Evolutionary conservation across 164 flowering plant genomes (phyloP).

Genomic region (Cinnamomum micranthum): DNA sequence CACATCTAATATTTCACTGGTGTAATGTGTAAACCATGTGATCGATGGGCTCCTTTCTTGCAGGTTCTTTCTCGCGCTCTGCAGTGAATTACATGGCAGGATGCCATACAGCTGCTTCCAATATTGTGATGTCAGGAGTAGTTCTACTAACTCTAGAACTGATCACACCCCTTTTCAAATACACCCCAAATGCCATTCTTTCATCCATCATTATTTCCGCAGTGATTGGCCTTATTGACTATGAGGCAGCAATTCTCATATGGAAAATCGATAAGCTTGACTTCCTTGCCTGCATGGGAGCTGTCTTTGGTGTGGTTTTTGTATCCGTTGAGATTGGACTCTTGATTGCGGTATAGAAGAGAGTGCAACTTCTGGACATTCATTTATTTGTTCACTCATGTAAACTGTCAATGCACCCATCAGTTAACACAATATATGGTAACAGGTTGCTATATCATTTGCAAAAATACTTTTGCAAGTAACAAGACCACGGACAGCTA

Average conservation of each 20-base stretch:
- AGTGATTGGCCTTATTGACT: constrained; percentile 66
- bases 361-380: not conserved
- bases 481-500: constrained; percentile 70
- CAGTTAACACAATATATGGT: not conserved
- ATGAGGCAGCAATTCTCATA: constrained; percentile 57
- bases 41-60: constrained; percentile 3
- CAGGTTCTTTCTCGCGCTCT: constrained; percentile 95
- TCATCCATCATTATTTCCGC: constrained; percentile 88
- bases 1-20: too few relatives aligned
- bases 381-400: not conserved
- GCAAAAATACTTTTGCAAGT: constrained; percentile 81
- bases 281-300: constrained; percentile 90
- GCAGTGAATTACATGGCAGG: constrained; percentile 96
- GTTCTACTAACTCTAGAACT: constrained; percentile 67
- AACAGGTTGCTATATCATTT: constrained; percentile 68
- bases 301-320: constrained; percentile 85
- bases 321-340: constrained; percentile 83
- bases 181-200: constrained; percentile 92
- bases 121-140: constrained; percentile 78
- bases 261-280: constrained; percentile 91
- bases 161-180: constrained; percentile 81
- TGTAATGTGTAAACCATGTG: too few relatives aligned
- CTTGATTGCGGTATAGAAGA: constrained; percentile 62
- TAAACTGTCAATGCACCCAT: not conserved
- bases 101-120: constrained; percentile 84